phyloP scores from a whole-genome alignment of 1,284 basidiomycete genomes.

The Leccinum huronense region DNA sequence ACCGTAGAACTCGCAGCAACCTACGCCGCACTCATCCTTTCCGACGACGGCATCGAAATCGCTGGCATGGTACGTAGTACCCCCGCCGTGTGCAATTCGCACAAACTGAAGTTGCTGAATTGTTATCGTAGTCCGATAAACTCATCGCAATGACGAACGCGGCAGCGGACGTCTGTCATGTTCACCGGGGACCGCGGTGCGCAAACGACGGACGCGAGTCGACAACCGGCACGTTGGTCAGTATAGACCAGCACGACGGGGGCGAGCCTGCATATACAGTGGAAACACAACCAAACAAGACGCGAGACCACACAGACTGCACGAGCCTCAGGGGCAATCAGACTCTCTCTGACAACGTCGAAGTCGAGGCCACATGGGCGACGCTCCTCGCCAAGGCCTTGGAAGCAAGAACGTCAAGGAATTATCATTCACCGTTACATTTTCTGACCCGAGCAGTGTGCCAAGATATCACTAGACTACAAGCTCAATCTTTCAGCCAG shows the following conservation, averaged over 20 bases:
- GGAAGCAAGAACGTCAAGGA: conserved; percentile 97
- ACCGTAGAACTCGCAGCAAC: conserved; percentile 79
- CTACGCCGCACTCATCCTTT: conserved; percentile 94
- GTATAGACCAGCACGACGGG: too few relatives aligned
- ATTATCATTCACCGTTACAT: conserved; percentile 32
- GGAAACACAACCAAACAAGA: too few relatives aligned
- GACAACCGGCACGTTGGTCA: too few relatives aligned
- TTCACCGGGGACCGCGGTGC: too few relatives aligned
- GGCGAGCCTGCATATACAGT: too few relatives aligned
- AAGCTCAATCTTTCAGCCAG: conserved; percentile 64
- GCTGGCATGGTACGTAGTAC: conserved; percentile 63
- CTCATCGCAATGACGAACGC: conserved; percentile 81
- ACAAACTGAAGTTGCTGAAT: neutral
- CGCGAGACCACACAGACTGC: too few relatives aligned
- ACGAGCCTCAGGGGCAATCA: too few relatives aligned
- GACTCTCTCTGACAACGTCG: conserved; percentile 43
- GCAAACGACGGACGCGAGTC: too few relatives aligned
- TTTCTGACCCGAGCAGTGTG: conserved; percentile 43
- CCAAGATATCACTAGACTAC: conserved; percentile 70
- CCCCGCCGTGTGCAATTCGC: neutral
- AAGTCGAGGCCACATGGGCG: conserved; percentile 98
- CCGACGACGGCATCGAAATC: conserved; percentile 96
- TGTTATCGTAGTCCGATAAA: conserved; percentile 75
- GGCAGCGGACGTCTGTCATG: conserved; percentile 42
- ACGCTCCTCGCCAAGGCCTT: conserved; percentile 95